A percentile compares a stretch with the other conserved stretches of the same genome.
Conservation (phyloP, 108 stramenopile genomes). For the Seminavis robusta region DNA sequence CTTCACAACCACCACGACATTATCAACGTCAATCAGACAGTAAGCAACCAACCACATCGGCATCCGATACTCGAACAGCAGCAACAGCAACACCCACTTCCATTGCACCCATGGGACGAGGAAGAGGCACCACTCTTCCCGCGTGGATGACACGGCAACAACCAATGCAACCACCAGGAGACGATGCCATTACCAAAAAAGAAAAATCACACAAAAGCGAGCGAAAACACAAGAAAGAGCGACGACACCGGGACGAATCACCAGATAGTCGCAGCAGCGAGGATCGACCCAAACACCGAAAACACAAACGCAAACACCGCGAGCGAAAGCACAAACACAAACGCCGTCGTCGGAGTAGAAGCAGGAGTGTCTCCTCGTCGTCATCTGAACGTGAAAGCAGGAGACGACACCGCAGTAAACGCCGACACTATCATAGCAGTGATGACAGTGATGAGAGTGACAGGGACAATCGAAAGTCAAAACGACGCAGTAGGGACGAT, state of each 20-base stretch:
- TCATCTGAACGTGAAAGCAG: too few relatives aligned
- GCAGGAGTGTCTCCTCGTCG: too few relatives aligned
- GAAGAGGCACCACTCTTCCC: constrained; percentile 53
- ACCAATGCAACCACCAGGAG: constrained; percentile 1
- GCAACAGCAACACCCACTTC: not conserved
- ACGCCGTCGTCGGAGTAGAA: too few relatives aligned
- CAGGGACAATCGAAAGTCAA: not conserved
- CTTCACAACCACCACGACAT: not conserved
- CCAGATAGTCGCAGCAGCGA: too few relatives aligned
- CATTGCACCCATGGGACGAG: constrained; percentile 48
- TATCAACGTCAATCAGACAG: too few relatives aligned
- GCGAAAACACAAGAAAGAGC: constrained; percentile 12
- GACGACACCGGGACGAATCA: constrained; percentile 8
- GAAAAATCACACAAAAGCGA: constrained; percentile 7
- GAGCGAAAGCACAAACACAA: too few relatives aligned
- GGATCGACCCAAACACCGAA: too few relatives aligned
- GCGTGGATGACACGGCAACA: constrained; percentile 59
- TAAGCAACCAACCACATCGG: too few relatives aligned
- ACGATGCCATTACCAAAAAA: constrained; percentile 7
- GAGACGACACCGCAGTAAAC: constrained; percentile 7
- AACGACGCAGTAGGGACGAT: not conserved
- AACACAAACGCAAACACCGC: too few relatives aligned
- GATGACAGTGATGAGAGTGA: not conserved
- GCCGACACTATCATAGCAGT: not conserved
- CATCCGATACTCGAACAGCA: not conserved